Evolutionary conservation across 176 grass and related monocot species (phyloP).

Genomic region (Zea mays): Zm-B73-REFERENCE-NAM-5.0 NC_050103.1:25155501-25156000

Average conservation of each 20-base stretch:
- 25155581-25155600: too few species aligned
- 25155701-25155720: conserved; percentile 45
- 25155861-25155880: conserved; percentile 25
- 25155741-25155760: too few species aligned
- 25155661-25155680: not conserved
- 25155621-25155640: conserved; percentile 21
- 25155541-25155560: too few species aligned
- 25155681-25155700: conserved; percentile 30
- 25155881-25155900: not conserved
- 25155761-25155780: too few species aligned
- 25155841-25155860: conserved; percentile 9
- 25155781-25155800: conserved; percentile 4
- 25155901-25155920: not conserved
- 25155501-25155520: too few species aligned
- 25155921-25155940: not conserved
- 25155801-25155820: not conserved
- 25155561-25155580: too few species aligned
- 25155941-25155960: not conserved
- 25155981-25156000: too few species aligned
- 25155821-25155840: not conserved
- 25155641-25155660: conserved; percentile 20
- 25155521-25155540: too few species aligned
- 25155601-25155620: conserved; percentile 24
- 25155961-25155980: too few species aligned
- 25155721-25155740: conserved; percentile 51